Base-by-base conservation (phyloP, 1,139 yeast species). In the Blastobotrys capitulatus region DNA sequence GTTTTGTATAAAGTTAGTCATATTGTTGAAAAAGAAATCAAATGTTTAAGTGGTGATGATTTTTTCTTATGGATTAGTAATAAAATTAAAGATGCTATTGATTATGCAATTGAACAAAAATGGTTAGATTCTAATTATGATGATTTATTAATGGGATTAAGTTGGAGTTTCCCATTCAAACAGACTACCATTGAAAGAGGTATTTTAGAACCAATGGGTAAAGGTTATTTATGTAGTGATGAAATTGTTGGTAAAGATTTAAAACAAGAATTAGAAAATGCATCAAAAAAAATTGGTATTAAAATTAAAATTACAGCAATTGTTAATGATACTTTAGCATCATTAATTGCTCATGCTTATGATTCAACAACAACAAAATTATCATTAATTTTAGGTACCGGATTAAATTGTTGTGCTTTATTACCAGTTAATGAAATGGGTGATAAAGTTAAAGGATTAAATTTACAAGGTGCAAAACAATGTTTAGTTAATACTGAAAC, bases 351-450 rank as follows among this genome's bases (percentile, higher is more conserved):
- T 6, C 79, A 88, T 60, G 85, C 95, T 19, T 87, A 87, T 66
- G 70, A 80, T 4, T 61, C 72, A 20, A 76, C 84, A 44, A 73
- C 76, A 52, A 84, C 95, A n/a, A 77, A 79, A 10, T 74, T 88
- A 58, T 95, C 96, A 38, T 81, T 89, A 52, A 87, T 89, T 54
- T 85, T 86, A 59, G 96, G 97, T 55, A 88, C 96, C 2, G 97
- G 97, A 59, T 83, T 95, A 42, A 89, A 89, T 65, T 95, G 66
- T 15, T 61, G 69, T 4, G 58, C 60, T 25, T 52, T 61, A 53
- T 41, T 62, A 27, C 66, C 68, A 16, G 37, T 39, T 6, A 13
- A 37, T 13, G 22, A 45, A 29, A 44, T 51, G 46, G 20, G 31
- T 19, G 48, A 38, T 38, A 48, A 48, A 42, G 41, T 35, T 32